These are phyloP conservation scores for Solanum commersonii DNA, from an alignment of 257 asterid genomes.

Conservation along the genomic window DNA sequence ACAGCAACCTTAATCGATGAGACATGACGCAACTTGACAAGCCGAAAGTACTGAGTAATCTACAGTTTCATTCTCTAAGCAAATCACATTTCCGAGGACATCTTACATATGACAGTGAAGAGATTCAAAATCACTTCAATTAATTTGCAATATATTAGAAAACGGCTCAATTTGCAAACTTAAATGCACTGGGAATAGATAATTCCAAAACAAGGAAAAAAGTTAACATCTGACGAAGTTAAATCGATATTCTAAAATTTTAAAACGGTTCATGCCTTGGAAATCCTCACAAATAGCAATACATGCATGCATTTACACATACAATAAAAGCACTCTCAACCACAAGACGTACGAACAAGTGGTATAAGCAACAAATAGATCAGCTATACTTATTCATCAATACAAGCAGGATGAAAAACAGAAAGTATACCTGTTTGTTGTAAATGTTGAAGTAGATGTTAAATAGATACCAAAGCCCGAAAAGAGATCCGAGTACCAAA, in stretches of 20 bases:
- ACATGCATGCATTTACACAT: background rate
- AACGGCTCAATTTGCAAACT: background rate
- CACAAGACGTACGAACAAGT: background rate
- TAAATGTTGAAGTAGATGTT: constrained; percentile 95
- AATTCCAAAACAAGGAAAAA: background rate
- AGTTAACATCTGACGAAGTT: background rate
- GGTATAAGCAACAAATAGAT: background rate
- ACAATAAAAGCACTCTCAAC: background rate
- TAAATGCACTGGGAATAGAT: background rate
- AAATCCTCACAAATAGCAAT: background rate
- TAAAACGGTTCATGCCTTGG: background rate
- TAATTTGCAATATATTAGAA: background rate
- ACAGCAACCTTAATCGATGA: background rate
- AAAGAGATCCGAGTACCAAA: constrained; percentile 66
- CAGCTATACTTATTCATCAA: background rate
- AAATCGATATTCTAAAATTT: background rate
- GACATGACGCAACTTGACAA: background rate
- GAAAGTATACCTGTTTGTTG: constrained; percentile 63
- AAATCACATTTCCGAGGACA: background rate
- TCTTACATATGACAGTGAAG: background rate
- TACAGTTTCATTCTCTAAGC: background rate
- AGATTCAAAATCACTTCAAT: background rate
- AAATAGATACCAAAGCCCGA: constrained; percentile 88
- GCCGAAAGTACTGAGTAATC: background rate
- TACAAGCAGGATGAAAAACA: background rate